Percentiles rank a stretch among this genome's conserved stretches.
These are phyloP conservation scores for Salvia sclarea DNA, from an alignment of 305 asterid genomes.

Conservation along the genomic window DNA sequence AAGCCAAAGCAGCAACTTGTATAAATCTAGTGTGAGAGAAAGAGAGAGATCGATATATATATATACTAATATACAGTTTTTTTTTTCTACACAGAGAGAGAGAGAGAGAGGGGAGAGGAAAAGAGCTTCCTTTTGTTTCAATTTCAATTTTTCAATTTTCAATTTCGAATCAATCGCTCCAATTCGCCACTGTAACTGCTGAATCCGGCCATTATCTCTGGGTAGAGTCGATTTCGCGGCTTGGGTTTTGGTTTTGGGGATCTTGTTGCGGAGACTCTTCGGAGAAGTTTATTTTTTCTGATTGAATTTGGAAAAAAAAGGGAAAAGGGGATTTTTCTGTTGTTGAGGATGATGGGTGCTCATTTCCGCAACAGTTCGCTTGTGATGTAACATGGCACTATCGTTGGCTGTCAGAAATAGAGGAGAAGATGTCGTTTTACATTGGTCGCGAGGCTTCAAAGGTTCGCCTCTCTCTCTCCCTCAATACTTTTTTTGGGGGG, in stretches of 20 bases:
- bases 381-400: slow-evolving; percentile 66
- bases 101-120: not conserved
- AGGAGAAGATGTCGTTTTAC: slow-evolving; percentile 85
- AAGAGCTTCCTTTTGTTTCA: slow-evolving; percentile 29
- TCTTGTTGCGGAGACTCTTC: slow-evolving; percentile 27
- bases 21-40: slow-evolving; percentile 31
- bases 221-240: slow-evolving; percentile 35
- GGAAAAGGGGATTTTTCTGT: slow-evolving; percentile 8
- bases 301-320: not conserved
- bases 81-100: slow-evolving; percentile 34
- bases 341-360: slow-evolving; percentile 37
- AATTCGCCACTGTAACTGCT: slow-evolving; percentile 19
- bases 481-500: not conserved
- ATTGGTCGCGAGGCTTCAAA: slow-evolving; percentile 98
- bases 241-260: slow-evolving; percentile 30
- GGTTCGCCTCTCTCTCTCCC: slow-evolving; percentile 46
- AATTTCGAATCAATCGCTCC: slow-evolving; percentile 22
- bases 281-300: slow-evolving; percentile 29
- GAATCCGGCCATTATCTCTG: slow-evolving; percentile 33
- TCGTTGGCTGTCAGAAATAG: slow-evolving; percentile 37
- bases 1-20: slow-evolving; percentile 26
- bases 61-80: slow-evolving; percentile 21
- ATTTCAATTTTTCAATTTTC: slow-evolving; percentile 2
- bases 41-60: slow-evolving; percentile 15
- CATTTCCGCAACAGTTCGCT: slow-evolving; percentile 37